phyloP scores from a whole-genome alignment of 495 filamentous ascomycete genomes.

The Zalerion maritima region DNA sequence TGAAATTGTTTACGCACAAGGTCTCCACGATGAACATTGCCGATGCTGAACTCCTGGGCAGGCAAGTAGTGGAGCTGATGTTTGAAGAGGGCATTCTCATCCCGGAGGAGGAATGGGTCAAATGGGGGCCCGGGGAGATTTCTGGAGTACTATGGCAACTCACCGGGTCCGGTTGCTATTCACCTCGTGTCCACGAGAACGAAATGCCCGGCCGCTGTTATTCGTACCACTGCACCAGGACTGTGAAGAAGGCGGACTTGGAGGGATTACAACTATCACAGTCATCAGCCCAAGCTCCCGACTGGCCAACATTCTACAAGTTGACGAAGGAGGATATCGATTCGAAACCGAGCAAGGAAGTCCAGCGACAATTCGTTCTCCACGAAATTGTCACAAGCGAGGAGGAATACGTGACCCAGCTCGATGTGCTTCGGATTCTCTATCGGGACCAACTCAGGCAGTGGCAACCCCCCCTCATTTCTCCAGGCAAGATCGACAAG shows the following conservation, averaged over 20 bases:
- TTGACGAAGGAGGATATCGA: conserved; percentile 62
- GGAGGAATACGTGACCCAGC: conserved; percentile 74
- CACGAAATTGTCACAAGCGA: conserved; percentile 95
- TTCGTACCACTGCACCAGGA: conserved; percentile 84
- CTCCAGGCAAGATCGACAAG: conserved; percentile 51
- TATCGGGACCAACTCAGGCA: conserved; percentile 71
- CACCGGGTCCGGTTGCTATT: conserved; percentile 86
- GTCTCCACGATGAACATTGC: conserved; percentile 98
- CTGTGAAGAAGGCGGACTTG: conserved; percentile 85
- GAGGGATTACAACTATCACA: conserved; percentile 52
- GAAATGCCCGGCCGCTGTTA: conserved; percentile 74
- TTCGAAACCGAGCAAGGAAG: conserved; percentile 62
- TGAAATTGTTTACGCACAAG: conserved; percentile 85
- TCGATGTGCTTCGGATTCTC: conserved; percentile 68
- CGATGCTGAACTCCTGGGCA: conserved; percentile 79
- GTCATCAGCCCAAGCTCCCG: conserved; percentile 52
- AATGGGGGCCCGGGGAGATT: conserved; percentile 60
- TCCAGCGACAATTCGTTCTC: conserved; percentile 83
- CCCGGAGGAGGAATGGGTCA: conserved; percentile 95
- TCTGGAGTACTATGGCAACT: conserved; percentile 87
- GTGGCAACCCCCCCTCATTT: conserved; percentile 69
- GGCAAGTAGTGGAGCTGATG: conserved; percentile 71
- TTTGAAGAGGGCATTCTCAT: conserved; percentile 61
- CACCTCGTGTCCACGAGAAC: conserved; percentile 62
- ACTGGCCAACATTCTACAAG: conserved; percentile 88